Conservation (phyloP, 371 early-diverging fungal genomes). For the Syncephalis plumigaleata region DNA sequence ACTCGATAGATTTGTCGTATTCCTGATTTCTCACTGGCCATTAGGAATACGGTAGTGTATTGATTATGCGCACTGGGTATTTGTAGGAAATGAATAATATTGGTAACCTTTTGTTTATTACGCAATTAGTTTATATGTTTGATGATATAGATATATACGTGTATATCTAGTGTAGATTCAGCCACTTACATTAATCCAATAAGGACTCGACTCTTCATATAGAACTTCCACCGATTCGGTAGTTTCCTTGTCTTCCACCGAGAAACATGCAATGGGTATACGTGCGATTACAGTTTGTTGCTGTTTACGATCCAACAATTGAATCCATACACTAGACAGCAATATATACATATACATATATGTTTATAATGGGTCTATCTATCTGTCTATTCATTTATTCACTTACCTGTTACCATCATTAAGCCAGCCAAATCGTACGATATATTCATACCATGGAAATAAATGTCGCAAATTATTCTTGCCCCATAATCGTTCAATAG, state of each 20-base stretch:
- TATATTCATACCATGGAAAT: constrained; percentile 64
- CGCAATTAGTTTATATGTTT: not conserved
- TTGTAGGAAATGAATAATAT: constrained; percentile 26
- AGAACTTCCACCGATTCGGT: constrained; percentile 20
- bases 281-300: constrained; percentile 25
- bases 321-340: constrained; percentile 38
- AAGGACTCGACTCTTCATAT: constrained; percentile 31
- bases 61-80: not conserved
- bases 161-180: not conserved
- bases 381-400: too few relatives aligned
- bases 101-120: constrained; percentile 15
- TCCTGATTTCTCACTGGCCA: constrained; percentile 45
- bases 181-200: constrained; percentile 47
- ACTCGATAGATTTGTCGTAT: constrained; percentile 48
- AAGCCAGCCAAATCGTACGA: constrained; percentile 59
- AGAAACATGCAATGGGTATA: constrained; percentile 25
- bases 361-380: too few relatives aligned
- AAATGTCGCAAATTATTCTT: constrained; percentile 14
- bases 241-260: not conserved
- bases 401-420: constrained; percentile 33
- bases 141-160: not conserved
- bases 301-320: constrained; percentile 47
- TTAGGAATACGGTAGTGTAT: constrained; percentile 21
- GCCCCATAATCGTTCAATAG: constrained; percentile 23
- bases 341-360: not conserved